phyloP scores from a whole-genome alignment of 805 yeast species.

The Barnettozyma californica region DNA sequence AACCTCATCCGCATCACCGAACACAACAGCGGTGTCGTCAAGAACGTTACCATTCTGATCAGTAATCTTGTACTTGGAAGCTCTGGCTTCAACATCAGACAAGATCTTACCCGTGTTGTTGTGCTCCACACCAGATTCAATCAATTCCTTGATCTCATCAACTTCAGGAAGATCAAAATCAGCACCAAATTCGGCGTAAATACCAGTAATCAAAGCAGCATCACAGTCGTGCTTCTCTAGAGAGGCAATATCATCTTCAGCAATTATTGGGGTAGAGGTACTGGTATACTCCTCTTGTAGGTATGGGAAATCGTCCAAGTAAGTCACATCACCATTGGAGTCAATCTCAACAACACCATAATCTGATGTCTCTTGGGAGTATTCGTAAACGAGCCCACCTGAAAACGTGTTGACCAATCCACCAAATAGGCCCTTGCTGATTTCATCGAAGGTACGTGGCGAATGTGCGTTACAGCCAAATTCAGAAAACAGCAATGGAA shows the following conservation, averaged over 20 bases:
- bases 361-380: slow-evolving; percentile 66
- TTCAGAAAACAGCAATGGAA: slow-evolving; percentile 69
- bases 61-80: slow-evolving; percentile 35
- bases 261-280: slow-evolving; percentile 32
- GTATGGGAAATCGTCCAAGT: slow-evolving; percentile 45
- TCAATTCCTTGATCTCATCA: slow-evolving; percentile 36
- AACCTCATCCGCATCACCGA: slow-evolving; percentile 31
- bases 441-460: slow-evolving; percentile 86
- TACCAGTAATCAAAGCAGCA: slow-evolving; percentile 29
- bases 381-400: slow-evolving; percentile 94
- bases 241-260: slow-evolving; percentile 31
- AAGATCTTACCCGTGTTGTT: slow-evolving; percentile 41
- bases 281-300: slow-evolving; percentile 39
- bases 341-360: slow-evolving; percentile 69
- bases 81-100: slow-evolving; percentile 31
- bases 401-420: slow-evolving; percentile 64
- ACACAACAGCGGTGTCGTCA: slow-evolving; percentile 33
- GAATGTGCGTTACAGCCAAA: slow-evolving; percentile 74
- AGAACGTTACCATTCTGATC: slow-evolving; percentile 32
- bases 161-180: slow-evolving; percentile 46
- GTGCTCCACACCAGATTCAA: slow-evolving; percentile 42
- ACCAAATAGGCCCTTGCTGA: slow-evolving; percentile 59
- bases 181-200: slow-evolving; percentile 39
- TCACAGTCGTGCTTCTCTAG: slow-evolving; percentile 35
- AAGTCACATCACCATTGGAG: slow-evolving; percentile 36